Base-by-base conservation (phyloP, 768 basidiomycete species). In the Agaricus subrufescens region DNA sequence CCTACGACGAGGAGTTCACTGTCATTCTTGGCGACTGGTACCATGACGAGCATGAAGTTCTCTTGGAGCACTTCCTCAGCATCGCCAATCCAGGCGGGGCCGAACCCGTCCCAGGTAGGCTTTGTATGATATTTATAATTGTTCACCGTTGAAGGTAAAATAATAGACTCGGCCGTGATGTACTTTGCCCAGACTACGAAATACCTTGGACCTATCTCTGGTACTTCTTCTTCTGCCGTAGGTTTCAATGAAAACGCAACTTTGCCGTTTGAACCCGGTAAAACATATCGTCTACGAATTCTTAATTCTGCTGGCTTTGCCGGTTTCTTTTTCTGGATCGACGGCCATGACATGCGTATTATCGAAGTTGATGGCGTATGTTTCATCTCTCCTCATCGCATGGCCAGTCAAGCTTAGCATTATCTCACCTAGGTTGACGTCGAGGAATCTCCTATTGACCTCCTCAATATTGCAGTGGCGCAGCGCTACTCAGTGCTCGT, bases 401-500 rank as follows among this genome's bases (percentile, higher is more conserved):
- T 23, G 46, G 27, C 46, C 26, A 51, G 8, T 38, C 54, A 27
- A 60, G 38, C 38, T 26, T 31, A 46, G 39, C 14, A 26, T 5
- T 14, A 4, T 26, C 8, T 23, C 27, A 43, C 2, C 39, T 58
- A 90, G 85, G 89, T 83, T 0, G 96, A 98, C 72, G 78, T 86
- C 2, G 79, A 89, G 65, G 85, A 86, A 59, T 87, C 73, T 40
- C 79, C 85, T 0, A 85, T 86, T 60, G 88, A 91, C 66, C 68
- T 88, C 38, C 63, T 98, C 49, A 79, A 83, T 43, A 56, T 98
- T 55, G 78, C 91, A 12, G 93, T 89, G 30, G 94, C 94, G 0
- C 96, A 98, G 69, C 85, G 96, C 19, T 97, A 96, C 70, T 95
- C 94, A 0, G 76, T 99, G 40, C 84, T 98, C 31, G 91, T 99